phyloP scores from a whole-genome alignment of 768 basidiomycete species.

The Psilocybe azurescens region DNA sequence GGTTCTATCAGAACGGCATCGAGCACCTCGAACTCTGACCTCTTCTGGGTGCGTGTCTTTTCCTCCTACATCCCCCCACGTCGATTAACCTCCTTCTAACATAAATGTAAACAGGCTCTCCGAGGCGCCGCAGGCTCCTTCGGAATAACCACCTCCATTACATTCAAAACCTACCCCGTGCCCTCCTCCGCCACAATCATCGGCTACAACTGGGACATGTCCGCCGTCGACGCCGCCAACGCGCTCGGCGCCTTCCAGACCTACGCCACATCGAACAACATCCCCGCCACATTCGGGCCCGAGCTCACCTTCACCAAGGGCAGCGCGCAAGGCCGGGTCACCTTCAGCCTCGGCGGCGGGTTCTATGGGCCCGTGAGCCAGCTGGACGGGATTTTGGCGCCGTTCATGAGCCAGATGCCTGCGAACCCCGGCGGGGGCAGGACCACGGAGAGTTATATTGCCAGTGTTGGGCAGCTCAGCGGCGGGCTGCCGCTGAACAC shows the following conservation, averaged over 20 bases:
- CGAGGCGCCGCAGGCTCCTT: conserved; percentile 42
- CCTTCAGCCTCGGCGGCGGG: conserved; percentile 34
- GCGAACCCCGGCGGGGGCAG: conserved; percentile 13
- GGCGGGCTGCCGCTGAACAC: conserved; percentile 27
- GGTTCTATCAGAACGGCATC: conserved; percentile 26
- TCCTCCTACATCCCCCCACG: background rate
- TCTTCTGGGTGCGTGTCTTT: conserved; percentile 28
- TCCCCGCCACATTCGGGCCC: conserved; percentile 37
- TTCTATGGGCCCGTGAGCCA: conserved; percentile 30
- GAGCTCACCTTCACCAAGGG: conserved; percentile 35
- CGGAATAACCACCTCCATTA: conserved; percentile 41
- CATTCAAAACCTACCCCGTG: conserved; percentile 36
- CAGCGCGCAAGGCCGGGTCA: conserved; percentile 28
- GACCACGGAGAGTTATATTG: conserved; percentile 32
- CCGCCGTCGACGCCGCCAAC: conserved; percentile 31
- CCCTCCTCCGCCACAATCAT: conserved; percentile 39
- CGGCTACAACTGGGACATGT: conserved; percentile 40
- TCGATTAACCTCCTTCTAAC: background rate
- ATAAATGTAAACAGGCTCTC: conserved; percentile 33
- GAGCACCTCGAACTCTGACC: conserved; percentile 22
- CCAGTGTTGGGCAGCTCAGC: conserved; percentile 31
- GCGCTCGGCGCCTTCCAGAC: conserved; percentile 38
- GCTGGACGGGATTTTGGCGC: conserved; percentile 29
- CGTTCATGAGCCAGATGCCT: conserved; percentile 34
- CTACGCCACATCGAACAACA: conserved; percentile 32